phyloP scores from a whole-genome alignment of 805 yeast genomes.

The Saturnispora diversa region DNA sequence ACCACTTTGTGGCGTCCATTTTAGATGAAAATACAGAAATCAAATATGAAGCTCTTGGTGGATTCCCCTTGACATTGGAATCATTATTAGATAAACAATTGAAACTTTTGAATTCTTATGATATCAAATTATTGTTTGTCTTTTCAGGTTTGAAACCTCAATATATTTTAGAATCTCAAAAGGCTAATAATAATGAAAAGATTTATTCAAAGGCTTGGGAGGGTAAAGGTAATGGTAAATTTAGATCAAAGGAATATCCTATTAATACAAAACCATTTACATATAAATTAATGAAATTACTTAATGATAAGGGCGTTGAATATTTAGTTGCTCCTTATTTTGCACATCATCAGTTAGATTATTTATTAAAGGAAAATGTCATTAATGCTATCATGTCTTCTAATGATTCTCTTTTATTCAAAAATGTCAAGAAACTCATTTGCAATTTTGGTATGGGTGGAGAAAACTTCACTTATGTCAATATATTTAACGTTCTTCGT shows the following conservation, averaged over 20 bases:
- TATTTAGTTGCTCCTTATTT: conserved; percentile 77
- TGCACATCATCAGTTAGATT: conserved; percentile 73
- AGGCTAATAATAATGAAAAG: no score
- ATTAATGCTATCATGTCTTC: conserved; percentile 58
- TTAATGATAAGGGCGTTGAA: conserved; percentile 48
- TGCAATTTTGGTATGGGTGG: conserved; percentile 59
- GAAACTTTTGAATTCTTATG: conserved; percentile 46
- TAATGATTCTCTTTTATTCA: conserved; percentile 61
- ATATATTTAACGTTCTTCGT: conserved; percentile 45
- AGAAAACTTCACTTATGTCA: conserved; percentile 60
- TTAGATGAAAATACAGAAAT: conserved; percentile 59
- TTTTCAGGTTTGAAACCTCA: conserved; percentile 55
- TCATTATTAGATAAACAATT: conserved; percentile 55
- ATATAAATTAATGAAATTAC: conserved; percentile 47
- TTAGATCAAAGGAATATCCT: conserved; percentile 23
- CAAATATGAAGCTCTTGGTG: conserved; percentile 69
- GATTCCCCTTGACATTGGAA: conserved; percentile 59
- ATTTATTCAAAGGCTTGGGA: no score
- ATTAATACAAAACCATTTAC: conserved; percentile 44
- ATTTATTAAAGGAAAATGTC: conserved; percentile 45
- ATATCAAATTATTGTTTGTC: conserved; percentile 73
- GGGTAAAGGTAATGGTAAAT: no score
- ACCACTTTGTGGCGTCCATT: conserved; percentile 62
- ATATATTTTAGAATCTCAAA: conserved; percentile 24
- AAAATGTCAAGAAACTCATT: conserved; percentile 59